Evolutionary conservation across 108 stramenopile species (phyloP).

Genomic region (Skeletonema grethae): DNA sequence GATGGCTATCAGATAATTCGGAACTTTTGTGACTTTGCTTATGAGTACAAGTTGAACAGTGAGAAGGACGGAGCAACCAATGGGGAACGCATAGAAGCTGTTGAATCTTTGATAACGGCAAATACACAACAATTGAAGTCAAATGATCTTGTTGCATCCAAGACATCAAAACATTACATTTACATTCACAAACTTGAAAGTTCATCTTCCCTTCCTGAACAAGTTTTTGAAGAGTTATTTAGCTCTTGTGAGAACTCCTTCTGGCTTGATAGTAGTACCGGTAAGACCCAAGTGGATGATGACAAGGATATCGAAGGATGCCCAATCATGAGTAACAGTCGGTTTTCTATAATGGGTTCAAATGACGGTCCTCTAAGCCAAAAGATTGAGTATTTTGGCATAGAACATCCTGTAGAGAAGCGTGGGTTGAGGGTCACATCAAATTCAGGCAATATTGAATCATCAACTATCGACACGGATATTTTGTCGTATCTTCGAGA

Average conservation of each 20-base stretch:
- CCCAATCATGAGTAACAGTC: slow-evolving; percentile 44
- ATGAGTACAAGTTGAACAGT: slow-evolving; percentile 18
- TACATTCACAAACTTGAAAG: slow-evolving; percentile 42
- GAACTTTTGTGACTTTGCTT: slow-evolving; percentile 63
- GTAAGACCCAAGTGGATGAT: slow-evolving; percentile 10
- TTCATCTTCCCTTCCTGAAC: slow-evolving; percentile 20
- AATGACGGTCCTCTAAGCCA: slow-evolving; percentile 49
- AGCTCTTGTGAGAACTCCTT: slow-evolving; percentile 47
- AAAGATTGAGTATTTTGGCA: slow-evolving; percentile 53
- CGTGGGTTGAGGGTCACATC: slow-evolving; percentile 32
- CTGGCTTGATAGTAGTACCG: slow-evolving; percentile 73
- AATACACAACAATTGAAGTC: neutral
- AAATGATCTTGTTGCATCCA: neutral
- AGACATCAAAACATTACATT: slow-evolving; percentile 19
- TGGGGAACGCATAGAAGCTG: neutral
- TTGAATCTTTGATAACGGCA: neutral
- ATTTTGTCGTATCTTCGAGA: slow-evolving; percentile 40
- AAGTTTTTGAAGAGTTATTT: slow-evolving; percentile 51
- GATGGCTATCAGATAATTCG: slow-evolving; percentile 57
- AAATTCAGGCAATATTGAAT: neutral
- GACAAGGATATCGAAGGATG: slow-evolving; percentile 37
- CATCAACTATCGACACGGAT: slow-evolving; percentile 18
- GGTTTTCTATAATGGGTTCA: slow-evolving; percentile 54
- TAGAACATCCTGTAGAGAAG: slow-evolving; percentile 31
- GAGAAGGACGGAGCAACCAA: neutral